Evolutionary conservation across 139 green algal species (phyloP).

Genomic region (Coelastrella sp.): DNA sequence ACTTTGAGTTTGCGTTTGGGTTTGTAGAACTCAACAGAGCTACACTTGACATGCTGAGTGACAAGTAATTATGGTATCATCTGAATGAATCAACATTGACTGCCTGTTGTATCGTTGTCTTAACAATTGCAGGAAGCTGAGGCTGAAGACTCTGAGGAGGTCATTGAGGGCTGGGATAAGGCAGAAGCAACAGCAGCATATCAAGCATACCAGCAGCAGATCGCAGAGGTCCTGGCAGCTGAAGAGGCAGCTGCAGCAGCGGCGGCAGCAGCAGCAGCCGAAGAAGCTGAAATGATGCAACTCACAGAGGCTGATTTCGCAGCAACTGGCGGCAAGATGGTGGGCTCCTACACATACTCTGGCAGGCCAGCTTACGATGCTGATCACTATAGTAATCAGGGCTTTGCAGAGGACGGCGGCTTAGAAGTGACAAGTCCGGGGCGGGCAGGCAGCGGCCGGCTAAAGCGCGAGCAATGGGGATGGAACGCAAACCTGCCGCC

Average conservation of each 20-base stretch:
- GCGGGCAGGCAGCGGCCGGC: not conserved
- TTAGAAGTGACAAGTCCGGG: constrained; percentile 20
- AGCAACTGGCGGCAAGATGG: not conserved
- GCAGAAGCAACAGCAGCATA: constrained; percentile 70
- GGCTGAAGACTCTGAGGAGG: constrained; percentile 72
- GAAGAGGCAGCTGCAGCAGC: constrained; percentile 24
- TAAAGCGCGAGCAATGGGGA: not conserved
- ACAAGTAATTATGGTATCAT: not conserved
- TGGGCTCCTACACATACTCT: not conserved
- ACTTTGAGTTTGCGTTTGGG: no score
- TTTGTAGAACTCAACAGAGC: no score
- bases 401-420: not conserved
- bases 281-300: not conserved
- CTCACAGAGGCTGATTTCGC: constrained; percentile 16
- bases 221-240: constrained; percentile 16
- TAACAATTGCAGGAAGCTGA: constrained; percentile 42
- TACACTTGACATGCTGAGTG: no score
- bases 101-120: not conserved
- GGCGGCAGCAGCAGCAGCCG: constrained; percentile 30
- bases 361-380: constrained; percentile 11
- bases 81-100: no score
- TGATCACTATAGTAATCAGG: not conserved
- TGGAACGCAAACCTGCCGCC: constrained; percentile 5
- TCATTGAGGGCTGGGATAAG: constrained; percentile 80
- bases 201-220: constrained; percentile 58